Base-by-base conservation (phyloP, 2,329 filamentous ascomycete genomes). In the Neopestalotiopsis clavispora region DNA sequence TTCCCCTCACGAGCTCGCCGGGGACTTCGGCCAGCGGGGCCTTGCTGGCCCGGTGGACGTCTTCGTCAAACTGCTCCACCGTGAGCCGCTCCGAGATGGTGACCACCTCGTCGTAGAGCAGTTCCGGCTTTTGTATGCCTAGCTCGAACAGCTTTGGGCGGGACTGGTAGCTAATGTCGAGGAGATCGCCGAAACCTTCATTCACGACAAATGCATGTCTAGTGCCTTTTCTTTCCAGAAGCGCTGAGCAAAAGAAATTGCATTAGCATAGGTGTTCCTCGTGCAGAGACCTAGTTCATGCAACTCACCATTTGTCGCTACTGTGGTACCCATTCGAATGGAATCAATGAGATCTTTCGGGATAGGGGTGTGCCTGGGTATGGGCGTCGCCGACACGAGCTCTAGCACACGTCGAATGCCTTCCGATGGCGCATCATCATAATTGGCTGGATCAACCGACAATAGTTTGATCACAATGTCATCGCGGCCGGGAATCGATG, bases 191-290 rank as follows among this genome's bases (percentile, higher is more conserved):
- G 17, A 67, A 67, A 7, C 90, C 91, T 71, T 90, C 90, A 0
- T 90, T 93, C 2, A 92, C 89, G 4, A 93, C 83, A 76, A 94
- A 86, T 3, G 90, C 91, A 74, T 91, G 91, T 67, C 84, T 85
- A 75, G 92, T 90, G n/a, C 91, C 91, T 76, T 93, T 93, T 34
- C 91, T 81, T 74, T 93, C 90, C 1, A 94, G 80, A 28, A 94
- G 79, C 0, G 91, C 65, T 60, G 32, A 4, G 14, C 30, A 4
- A 59, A 13, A 2, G 5, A 1, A 38, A 10, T 32, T 6, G 12
- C 23, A 20, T 32, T 13, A 59, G n/a, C 1, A 12, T 14, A 2
- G 17, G 2, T 12, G 56, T 28, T 14, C 5, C 17, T 57, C 4
- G 13, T 4, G 20, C 28, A 4, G n/a, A 32, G 4, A 28, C 4